These are phyloP conservation scores for Phyllosticta capitalensis DNA, from an alignment of 2,329 filamentous ascomycete species.

Conservation along the genomic window DNA sequence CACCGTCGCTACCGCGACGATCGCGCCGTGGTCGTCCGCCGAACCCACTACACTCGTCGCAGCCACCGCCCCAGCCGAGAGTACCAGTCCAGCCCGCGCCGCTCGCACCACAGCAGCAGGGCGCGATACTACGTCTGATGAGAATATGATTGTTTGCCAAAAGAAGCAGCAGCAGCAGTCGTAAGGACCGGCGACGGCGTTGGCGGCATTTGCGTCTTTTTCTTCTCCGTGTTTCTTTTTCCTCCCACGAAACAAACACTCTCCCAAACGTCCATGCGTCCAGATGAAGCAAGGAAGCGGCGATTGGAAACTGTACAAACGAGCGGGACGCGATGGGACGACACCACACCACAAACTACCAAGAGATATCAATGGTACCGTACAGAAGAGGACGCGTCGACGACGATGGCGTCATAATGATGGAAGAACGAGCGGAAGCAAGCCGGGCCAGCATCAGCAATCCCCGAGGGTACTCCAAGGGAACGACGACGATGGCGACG, in stretches of 20 bases:
- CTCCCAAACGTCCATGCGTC: background rate
- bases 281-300: background rate
- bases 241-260: background rate
- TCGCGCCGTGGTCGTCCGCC: conserved; percentile 44
- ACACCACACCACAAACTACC: too few species aligned
- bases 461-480: too few species aligned
- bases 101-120: conserved; percentile 29
- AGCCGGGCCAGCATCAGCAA: too few species aligned
- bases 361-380: too few species aligned
- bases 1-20: conserved; percentile 38
- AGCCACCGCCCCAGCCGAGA: conserved; percentile 14
- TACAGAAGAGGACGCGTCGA: too few species aligned
- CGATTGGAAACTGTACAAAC: background rate
- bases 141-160: background rate
- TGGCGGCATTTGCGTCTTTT: background rate
- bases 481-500: too few species aligned
- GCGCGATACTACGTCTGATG: conserved; percentile 20
- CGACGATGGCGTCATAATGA: too few species aligned
- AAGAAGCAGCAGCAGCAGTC: background rate
- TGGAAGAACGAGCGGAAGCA: too few species aligned
- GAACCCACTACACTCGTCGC: conserved; percentile 37
- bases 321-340: background rate
- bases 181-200: background rate
- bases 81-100: conserved; percentile 27
- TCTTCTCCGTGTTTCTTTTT: background rate